phyloP scores from a whole-genome alignment of 225 moss, liverwort and hornwort genomes.

The Rhytidiadelphus loreus region DNA sequence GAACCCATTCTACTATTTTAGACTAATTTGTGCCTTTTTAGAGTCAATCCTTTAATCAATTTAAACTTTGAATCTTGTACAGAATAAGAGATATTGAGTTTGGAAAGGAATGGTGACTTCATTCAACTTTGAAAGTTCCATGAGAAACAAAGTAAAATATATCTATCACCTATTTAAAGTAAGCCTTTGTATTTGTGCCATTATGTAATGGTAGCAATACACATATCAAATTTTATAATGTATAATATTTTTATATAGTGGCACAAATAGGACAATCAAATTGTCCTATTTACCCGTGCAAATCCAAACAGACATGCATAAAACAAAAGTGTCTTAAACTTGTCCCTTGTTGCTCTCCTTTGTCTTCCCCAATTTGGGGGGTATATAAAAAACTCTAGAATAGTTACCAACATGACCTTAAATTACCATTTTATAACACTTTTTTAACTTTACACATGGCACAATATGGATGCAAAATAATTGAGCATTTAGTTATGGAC shows the following conservation, averaged over 20 bases:
- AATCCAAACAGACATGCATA: accelerated
- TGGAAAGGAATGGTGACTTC: background rate
- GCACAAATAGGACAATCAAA: too few relatives aligned
- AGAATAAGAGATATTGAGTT: background rate
- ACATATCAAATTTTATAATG: background rate
- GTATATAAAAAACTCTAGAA: background rate
- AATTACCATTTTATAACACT: too few relatives aligned
- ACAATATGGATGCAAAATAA: background rate
- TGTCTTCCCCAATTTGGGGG: background rate
- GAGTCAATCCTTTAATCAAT: background rate
- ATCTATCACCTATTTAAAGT: background rate
- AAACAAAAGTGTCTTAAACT: background rate
- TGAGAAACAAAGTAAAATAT: background rate
- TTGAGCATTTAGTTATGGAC: background rate
- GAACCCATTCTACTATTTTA: background rate
- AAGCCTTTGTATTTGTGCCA: background rate
- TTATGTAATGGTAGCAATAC: background rate
- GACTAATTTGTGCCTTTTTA: too few relatives aligned
- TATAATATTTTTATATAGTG: background rate
- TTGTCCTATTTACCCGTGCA: background rate
- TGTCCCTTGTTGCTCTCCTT: background rate
- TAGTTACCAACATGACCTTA: background rate
- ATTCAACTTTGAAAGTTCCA: background rate
- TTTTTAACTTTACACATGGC: background rate
- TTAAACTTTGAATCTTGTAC: background rate